Evolutionary conservation across 371 early-diverging fungal species (phyloP), one percentile per base, ranked within the genome.

Genomic region (Zychaea mexicana): DNA sequence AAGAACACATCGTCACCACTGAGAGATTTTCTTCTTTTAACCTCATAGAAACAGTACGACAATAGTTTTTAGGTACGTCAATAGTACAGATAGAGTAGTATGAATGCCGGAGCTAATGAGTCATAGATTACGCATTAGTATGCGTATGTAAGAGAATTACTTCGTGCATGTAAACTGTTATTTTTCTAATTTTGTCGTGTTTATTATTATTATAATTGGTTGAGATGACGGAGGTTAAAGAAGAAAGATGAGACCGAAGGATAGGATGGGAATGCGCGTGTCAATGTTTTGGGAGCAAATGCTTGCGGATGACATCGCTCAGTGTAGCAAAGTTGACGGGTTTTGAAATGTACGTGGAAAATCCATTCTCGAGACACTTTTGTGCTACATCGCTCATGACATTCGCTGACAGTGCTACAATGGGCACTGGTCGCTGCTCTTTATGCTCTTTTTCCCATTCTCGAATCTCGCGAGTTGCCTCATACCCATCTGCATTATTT

Each of bases 401-500:
- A 60, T 86, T 88, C n/a, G 88, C 88, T 12, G 86, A 85, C 27
- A 88, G 68, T 0, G 87, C 88, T 21, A 88, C 78, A 56, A 88
- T 88, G 5, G 85, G 86, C 24, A 84, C 80, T 22, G 69, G 77
- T 39, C 67, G 74, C 12, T 79, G 77, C 2, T 59, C 62, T 12
- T 76, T 57, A 52, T 80, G 60, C n/a, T 73, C 53, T 12, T 75
- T 72, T 62, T 85, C 85, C 84, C 85, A 86, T 61, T 73, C 74
- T 22, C 87, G 81, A 31, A 88, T 84, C 57, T 82, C 86, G 42
- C 76, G 70, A 15, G 88, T 85, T 1, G 88, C 82, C 49, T 82
- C 85, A 57, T 84, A 86, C 1, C 88, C 88, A 72, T 88, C 88
- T 82, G 71, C 2, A 61, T 39, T 19, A 64, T 12, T 30, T n/a